Percentiles rank a stretch among this genome's conserved stretches.
These are phyloP conservation scores for Vachellia pachyceras DNA, from an alignment of 306 rosid species.

Conservation along the genomic window DNA sequence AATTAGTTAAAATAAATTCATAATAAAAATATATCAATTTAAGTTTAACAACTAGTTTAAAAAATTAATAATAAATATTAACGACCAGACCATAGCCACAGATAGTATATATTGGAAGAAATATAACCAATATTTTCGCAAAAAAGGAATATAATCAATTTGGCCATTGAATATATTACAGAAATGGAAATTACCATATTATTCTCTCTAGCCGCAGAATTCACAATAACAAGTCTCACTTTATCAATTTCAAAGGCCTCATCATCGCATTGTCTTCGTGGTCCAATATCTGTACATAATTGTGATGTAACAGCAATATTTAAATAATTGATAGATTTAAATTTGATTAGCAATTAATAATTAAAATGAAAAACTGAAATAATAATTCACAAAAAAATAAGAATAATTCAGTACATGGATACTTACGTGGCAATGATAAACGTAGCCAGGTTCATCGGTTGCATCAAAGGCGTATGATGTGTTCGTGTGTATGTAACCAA, in stretches of 20 bases:
- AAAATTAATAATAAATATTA: too few relatives aligned
- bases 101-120: not conserved
- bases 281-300: conserved; percentile 84
- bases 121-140: too few relatives aligned
- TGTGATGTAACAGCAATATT: not conserved
- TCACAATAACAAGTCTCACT: too few relatives aligned
- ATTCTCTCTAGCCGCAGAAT: too few relatives aligned
- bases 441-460: conserved; percentile 67
- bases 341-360: not conserved
- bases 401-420: too few relatives aligned
- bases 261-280: conserved; percentile 51
- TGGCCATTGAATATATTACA: not conserved
- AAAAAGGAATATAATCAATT: not conserved
- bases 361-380: not conserved
- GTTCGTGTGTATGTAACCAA: conserved; percentile 70
- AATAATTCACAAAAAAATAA: not conserved
- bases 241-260: conserved; percentile 5
- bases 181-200: not conserved
- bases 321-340: not conserved
- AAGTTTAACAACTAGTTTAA: too few relatives aligned
- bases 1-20: too few relatives aligned
- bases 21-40: too few relatives aligned
- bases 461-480: conserved; percentile 70
- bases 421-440: conserved; percentile 88
- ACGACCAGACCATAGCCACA: too few relatives aligned